These are phyloP conservation scores for Boletus subparvulus DNA, from an alignment of 768 basidiomycete species.

Conservation along the genomic window DNA sequence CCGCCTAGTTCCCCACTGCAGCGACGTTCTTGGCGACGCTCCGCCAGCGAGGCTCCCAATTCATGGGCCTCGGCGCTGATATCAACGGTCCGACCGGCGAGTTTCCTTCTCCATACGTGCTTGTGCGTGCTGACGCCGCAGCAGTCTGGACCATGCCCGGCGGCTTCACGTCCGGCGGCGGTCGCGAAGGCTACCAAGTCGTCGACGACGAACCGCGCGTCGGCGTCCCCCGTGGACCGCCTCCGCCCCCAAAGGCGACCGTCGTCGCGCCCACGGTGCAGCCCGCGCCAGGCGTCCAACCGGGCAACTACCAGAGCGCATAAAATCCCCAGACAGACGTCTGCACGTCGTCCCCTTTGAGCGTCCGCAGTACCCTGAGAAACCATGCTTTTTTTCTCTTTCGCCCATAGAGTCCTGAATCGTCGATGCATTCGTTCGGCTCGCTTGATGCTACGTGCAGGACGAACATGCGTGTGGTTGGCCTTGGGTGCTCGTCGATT, in stretches of 20 bases:
- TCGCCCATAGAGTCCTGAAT: neutral
- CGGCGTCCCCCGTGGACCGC: slow-evolving; percentile 13
- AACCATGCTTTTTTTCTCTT: neutral
- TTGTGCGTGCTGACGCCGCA: neutral
- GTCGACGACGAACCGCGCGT: slow-evolving; percentile 47
- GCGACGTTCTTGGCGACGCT: slow-evolving; percentile 49
- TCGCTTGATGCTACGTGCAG: neutral
- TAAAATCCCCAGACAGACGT: neutral
- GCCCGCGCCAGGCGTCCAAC: slow-evolving; percentile 14
- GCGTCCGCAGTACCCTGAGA: neutral
- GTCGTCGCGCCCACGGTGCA: slow-evolving; percentile 12
- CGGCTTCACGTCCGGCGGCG: slow-evolving; percentile 52
- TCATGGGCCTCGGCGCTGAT: slow-evolving; percentile 52
- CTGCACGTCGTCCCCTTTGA: too few species aligned
- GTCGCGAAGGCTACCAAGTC: slow-evolving; percentile 59
- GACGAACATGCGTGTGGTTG: neutral
- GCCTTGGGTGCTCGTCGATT: too few species aligned
- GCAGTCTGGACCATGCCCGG: slow-evolving; percentile 81
- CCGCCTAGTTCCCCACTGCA: slow-evolving; percentile 56
- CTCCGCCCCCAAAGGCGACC: slow-evolving; percentile 16
- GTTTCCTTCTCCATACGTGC: neutral
- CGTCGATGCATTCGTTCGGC: neutral
- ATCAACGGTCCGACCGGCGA: slow-evolving; percentile 58
- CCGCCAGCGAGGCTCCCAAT: slow-evolving; percentile 58
- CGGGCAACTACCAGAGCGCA: slow-evolving; percentile 29